phyloP scores from a whole-genome alignment of 2,329 filamentous ascomycete genomes.

The Penicillium thymicola region DNA sequence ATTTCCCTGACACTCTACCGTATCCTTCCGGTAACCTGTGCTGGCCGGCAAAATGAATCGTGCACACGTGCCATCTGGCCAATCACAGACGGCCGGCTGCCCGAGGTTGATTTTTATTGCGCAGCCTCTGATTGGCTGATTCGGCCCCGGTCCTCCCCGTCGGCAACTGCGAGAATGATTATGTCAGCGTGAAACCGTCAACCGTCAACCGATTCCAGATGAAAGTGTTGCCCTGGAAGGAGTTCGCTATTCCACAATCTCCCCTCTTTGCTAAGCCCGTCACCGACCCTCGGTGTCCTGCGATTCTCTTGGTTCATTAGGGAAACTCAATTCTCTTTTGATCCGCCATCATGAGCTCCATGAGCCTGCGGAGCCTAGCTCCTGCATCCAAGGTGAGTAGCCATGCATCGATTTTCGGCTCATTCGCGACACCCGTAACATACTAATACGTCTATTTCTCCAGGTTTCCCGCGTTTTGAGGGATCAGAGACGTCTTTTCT shows the following conservation, averaged over 20 bases:
- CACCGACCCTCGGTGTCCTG: conserved; percentile 23
- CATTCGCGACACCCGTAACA: conserved; percentile 8
- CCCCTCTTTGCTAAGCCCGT: conserved; percentile 16
- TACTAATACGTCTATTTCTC: conserved; percentile 24
- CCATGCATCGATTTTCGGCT: conserved; percentile 22
- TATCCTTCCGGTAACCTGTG: conserved; percentile 22
- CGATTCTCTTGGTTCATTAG: conserved; percentile 25
- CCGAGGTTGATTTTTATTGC: conserved; percentile 39
- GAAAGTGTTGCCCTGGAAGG: conserved; percentile 18
- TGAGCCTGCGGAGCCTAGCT: conserved; percentile 50
- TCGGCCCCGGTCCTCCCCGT: conserved; percentile 30
- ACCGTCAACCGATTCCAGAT: conserved; percentile 16
- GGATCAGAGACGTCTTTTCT: conserved; percentile 74
- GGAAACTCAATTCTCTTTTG: conserved; percentile 25
- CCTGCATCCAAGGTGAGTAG: conserved; percentile 47
- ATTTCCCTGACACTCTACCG: conserved; percentile 2
- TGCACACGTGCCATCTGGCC: conserved; percentile 32
- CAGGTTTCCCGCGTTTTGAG: conserved; percentile 64
- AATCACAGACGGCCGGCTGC: conserved; percentile 30
- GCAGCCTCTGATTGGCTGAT: conserved; percentile 31
- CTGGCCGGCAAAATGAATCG: conserved; percentile 26
- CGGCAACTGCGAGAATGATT: conserved; percentile 33
- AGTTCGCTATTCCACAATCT: conserved; percentile 24
- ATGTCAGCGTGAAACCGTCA: conserved; percentile 33
- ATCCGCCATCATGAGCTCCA: conserved; percentile 49